Base-by-base conservation (phyloP, 139 green algal species). In the Micractinium sp. region DNA sequence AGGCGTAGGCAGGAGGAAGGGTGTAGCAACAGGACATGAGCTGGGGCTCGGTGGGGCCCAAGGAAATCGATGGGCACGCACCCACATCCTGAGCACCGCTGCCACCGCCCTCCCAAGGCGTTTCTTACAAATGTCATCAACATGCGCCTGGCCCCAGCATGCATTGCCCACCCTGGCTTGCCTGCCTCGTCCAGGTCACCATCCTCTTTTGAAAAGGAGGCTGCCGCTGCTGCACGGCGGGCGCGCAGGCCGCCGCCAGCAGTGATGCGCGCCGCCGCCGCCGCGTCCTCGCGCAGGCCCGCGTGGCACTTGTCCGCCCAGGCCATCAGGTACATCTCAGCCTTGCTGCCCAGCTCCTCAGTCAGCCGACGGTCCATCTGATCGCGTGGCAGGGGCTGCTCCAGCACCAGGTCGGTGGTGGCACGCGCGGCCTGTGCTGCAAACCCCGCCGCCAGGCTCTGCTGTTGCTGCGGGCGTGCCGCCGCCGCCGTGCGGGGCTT, bases 221-320 rank as follows among this genome's bases (percentile, higher is more conserved):
- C 73, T 13, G n/a, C n/a, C 27, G 85, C 71, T 15, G 83, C 71
- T 5, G 71, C 41, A 0, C 85, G 71, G 1, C 56, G 47, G 2
- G 56, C 85, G 27, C 47, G 60, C 29, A 56, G 20, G 71, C 47
- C 82, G 71, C 29, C 47, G 22, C 73, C 73, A 18, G 29, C n/a
- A 35, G 15, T 61, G 27, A 2, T n/a, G 47, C 23, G 16, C 9
- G 60, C 31, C 1, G 15, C 74, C 0, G 29, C 47, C 25, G 75
- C 27, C 16, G 76, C 75, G 31, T 31, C 29, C 56, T 36, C 83
- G 3, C 83, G 83, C 39, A 35, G 0, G 25, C 41, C 66, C 18
- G 19, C 63, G 56, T 74, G 71, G 35, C 86, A 89, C 76, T 89
- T 89, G 15, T 89, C 86, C 4, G 60, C 63, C 86, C 86, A 89